Evolutionary conservation across 305 asterid species (phyloP).

Genomic region (Andrographis paniculata): DNA sequence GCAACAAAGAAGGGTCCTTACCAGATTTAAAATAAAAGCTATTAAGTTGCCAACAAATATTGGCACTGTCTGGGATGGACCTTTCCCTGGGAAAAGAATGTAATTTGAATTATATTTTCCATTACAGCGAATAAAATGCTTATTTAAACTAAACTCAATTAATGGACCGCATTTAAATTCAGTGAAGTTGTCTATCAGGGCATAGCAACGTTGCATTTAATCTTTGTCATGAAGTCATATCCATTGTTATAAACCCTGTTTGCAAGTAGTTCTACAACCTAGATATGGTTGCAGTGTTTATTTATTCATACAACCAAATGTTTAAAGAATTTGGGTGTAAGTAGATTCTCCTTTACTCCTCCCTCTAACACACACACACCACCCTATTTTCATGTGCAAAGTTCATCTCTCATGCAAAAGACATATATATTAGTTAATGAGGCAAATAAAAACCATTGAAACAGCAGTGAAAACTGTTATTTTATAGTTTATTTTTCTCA

Average conservation of each 20-base stretch:
- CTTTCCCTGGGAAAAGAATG: conserved; percentile 45
- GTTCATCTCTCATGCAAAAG: too few species aligned
- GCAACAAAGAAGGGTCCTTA: conserved; percentile 27
- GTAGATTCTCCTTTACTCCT: background rate
- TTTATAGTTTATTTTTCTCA: background rate
- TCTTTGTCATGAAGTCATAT: too few species aligned
- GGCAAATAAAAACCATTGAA: background rate
- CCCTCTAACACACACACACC: background rate
- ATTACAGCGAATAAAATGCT: too few species aligned
- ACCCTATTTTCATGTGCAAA: too few species aligned
- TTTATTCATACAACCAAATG: background rate
- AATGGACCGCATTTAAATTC: background rate
- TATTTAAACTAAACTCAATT: background rate
- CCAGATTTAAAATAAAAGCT: conserved; percentile 77
- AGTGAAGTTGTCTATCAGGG: background rate
- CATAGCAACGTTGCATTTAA: too few species aligned
- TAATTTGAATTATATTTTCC: conserved; percentile 10
- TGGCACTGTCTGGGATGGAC: conserved; percentile 84
- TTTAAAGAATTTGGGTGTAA: background rate
- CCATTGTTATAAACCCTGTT: too few species aligned
- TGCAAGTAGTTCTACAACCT: background rate
- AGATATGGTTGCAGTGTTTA: background rate
- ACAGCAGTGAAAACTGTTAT: background rate
- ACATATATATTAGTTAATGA: too few species aligned
- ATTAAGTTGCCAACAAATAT: conserved; percentile 69